Conservation (phyloP, 2,329 filamentous ascomycete genomes). For the Trichoderma koningii region DNA sequence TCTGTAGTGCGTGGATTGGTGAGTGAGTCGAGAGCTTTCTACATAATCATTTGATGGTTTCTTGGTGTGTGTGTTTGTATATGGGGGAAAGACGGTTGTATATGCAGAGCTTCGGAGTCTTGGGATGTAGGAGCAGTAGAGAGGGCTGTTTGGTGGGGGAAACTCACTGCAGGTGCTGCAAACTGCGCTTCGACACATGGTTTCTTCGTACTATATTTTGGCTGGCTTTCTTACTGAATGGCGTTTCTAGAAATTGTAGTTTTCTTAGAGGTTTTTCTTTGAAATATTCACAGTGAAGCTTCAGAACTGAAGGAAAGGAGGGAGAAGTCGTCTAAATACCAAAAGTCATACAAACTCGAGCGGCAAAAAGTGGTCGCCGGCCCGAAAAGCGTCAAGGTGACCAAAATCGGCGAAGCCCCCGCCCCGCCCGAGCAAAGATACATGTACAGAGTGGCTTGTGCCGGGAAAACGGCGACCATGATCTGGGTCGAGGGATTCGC, state of each 20-base stretch:
- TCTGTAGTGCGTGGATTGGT: slow-evolving; percentile 33
- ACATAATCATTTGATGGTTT: background rate
- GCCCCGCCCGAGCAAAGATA: slow-evolving; percentile 9
- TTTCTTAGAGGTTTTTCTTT: no score
- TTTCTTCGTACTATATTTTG: background rate
- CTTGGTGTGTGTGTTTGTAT: background rate
- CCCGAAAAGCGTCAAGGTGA: background rate
- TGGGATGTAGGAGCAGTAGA: no score
- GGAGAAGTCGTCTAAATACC: background rate
- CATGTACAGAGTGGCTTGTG: background rate
- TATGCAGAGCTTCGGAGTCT: no score
- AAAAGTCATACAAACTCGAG: background rate
- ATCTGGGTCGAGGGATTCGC: no score
- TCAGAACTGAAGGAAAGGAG: background rate
- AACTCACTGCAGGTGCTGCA: slow-evolving; percentile 65
- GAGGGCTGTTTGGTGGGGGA: background rate
- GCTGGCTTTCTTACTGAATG: no score
- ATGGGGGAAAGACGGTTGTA: no score
- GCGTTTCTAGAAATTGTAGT: background rate
- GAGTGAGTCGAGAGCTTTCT: background rate
- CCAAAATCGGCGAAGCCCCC: slow-evolving; percentile 2
- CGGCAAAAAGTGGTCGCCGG: slow-evolving; percentile 6
- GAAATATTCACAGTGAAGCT: no score
- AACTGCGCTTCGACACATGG: slow-evolving; percentile 66
- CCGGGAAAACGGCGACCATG: slow-evolving; percentile 3